These are phyloP conservation scores for Geopyxis carbonaria DNA, from an alignment of 495 filamentous ascomycete genomes.

Conservation along the genomic window DNA sequence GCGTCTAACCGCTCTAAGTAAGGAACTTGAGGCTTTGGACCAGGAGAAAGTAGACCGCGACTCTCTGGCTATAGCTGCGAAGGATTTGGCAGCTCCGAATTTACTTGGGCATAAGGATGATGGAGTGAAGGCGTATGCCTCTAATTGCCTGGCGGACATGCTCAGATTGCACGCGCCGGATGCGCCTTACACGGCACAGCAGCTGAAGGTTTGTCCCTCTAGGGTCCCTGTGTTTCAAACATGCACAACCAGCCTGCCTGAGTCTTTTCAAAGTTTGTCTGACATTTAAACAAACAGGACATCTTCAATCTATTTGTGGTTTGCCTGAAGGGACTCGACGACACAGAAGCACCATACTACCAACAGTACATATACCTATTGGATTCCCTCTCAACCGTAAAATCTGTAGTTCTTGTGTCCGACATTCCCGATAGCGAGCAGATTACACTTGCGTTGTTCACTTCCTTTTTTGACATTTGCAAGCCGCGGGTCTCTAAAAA, in stretches of 20 bases:
- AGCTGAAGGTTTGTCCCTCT: slow-evolving; percentile 57
- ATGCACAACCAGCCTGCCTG: slow-evolving; percentile 2
- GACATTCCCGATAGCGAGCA: slow-evolving; percentile 66
- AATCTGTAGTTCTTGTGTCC: slow-evolving; percentile 85
- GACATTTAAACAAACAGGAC: slow-evolving; percentile 40
- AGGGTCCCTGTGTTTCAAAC: background rate
- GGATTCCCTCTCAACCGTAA: slow-evolving; percentile 72
- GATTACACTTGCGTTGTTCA: slow-evolving; percentile 66
- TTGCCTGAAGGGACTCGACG: slow-evolving; percentile 64
- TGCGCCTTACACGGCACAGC: slow-evolving; percentile 77
- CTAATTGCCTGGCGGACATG: slow-evolving; percentile 84
- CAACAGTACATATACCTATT: slow-evolving; percentile 81
- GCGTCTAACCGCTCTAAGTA: slow-evolving; percentile 60
- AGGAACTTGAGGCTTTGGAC: slow-evolving; percentile 71
- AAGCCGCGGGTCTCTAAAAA: slow-evolving; percentile 57
- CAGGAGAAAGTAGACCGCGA: slow-evolving; percentile 70
- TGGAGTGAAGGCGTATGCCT: slow-evolving; percentile 74
- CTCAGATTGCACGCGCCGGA: slow-evolving; percentile 85
- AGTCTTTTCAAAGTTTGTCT: no score
- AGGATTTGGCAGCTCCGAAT: slow-evolving; percentile 69
- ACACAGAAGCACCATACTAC: slow-evolving; percentile 82
- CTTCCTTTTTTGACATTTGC: slow-evolving; percentile 77
- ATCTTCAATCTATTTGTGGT: slow-evolving; percentile 80
- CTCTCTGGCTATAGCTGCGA: slow-evolving; percentile 69
- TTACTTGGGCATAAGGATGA: slow-evolving; percentile 79